These are phyloP conservation scores for Boletus reticuloceps DNA, from an alignment of 768 basidiomycete genomes.

Conservation along the genomic window DNA sequence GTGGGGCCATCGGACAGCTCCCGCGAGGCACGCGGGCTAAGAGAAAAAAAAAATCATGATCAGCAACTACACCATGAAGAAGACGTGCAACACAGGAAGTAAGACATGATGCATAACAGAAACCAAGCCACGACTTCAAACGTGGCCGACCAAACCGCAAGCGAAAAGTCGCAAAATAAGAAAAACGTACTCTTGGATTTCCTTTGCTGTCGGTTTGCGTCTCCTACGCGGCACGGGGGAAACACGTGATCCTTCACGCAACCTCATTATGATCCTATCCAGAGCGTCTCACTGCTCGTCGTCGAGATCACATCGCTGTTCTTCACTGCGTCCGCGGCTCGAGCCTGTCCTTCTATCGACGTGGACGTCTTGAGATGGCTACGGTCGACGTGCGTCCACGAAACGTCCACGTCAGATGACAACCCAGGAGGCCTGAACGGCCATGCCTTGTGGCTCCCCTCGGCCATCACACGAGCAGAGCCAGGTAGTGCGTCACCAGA, in stretches of 20 bases:
- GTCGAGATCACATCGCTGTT: slow-evolving; percentile 56
- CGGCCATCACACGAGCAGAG: background rate
- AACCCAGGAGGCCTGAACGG: slow-evolving; percentile 9
- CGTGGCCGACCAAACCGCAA: background rate
- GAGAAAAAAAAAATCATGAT: background rate
- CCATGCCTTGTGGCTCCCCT: background rate
- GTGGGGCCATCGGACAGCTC: slow-evolving; percentile 53
- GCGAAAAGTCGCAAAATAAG: background rate
- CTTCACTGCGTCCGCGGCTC: slow-evolving; percentile 29
- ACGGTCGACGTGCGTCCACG: slow-evolving; percentile 72
- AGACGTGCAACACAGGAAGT: background rate
- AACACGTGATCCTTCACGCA: slow-evolving; percentile 11
- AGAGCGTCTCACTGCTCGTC: slow-evolving; percentile 5
- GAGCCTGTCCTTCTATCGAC: slow-evolving; percentile 6
- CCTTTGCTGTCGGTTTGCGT: too few relatives aligned
- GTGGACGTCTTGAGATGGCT: slow-evolving; percentile 22
- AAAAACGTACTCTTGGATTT: slow-evolving; percentile 46
- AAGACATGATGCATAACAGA: too few relatives aligned
- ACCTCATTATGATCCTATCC: slow-evolving; percentile 31
- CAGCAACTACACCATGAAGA: background rate
- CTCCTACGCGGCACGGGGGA: too few relatives aligned
- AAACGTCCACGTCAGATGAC: slow-evolving; percentile 50
- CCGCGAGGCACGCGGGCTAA: slow-evolving; percentile 49
- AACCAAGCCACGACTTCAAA: too few relatives aligned
- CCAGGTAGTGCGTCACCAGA: background rate